Evolutionary conservation across 2,329 filamentous ascomycete species (phyloP).

Genomic region (Nannizziopsis arthrosporioides): DNA sequence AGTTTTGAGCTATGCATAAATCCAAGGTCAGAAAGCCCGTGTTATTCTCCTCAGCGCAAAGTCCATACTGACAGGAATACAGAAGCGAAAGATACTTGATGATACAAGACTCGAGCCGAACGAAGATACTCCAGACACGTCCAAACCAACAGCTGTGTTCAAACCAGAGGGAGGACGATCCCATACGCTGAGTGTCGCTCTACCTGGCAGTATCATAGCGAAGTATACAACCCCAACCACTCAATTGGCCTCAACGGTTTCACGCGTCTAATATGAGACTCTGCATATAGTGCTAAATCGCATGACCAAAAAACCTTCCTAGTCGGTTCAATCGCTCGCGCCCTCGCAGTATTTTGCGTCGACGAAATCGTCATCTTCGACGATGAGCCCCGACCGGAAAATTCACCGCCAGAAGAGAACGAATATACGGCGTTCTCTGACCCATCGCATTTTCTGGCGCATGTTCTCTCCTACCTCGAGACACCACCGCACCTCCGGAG

Average conservation of each 20-base stretch:
- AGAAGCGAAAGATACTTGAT: slow-evolving; percentile 19
- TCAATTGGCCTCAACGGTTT: neutral
- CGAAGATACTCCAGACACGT: slow-evolving; percentile 39
- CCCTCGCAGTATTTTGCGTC: slow-evolving; percentile 68
- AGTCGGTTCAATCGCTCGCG: slow-evolving; percentile 66
- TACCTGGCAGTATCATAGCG: slow-evolving; percentile 65
- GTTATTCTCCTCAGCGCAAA: too few species aligned
- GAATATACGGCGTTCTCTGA: slow-evolving; percentile 58
- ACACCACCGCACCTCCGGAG: slow-evolving; percentile 72
- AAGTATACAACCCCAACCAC: slow-evolving; percentile 43
- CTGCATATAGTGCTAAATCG: slow-evolving; percentile 47
- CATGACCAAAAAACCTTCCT: slow-evolving; percentile 64
- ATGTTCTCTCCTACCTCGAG: slow-evolving; percentile 71
- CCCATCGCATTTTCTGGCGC: slow-evolving; percentile 67
- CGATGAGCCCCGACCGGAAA: slow-evolving; percentile 44
- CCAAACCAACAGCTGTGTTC: slow-evolving; percentile 60
- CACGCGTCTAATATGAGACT: neutral
- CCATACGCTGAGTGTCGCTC: slow-evolving; percentile 65
- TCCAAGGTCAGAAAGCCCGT: slow-evolving; percentile 7
- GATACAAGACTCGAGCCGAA: slow-evolving; percentile 11
- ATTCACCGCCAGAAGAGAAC: slow-evolving; percentile 34
- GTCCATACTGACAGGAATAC: neutral
- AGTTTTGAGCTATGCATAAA: slow-evolving; percentile 2
- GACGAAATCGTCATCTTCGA: slow-evolving; percentile 78
- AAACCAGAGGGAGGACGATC: slow-evolving; percentile 51